phyloP scores from a whole-genome alignment of 2,329 filamentous ascomycete genomes.

The Colletotrichum phormii region DNA sequence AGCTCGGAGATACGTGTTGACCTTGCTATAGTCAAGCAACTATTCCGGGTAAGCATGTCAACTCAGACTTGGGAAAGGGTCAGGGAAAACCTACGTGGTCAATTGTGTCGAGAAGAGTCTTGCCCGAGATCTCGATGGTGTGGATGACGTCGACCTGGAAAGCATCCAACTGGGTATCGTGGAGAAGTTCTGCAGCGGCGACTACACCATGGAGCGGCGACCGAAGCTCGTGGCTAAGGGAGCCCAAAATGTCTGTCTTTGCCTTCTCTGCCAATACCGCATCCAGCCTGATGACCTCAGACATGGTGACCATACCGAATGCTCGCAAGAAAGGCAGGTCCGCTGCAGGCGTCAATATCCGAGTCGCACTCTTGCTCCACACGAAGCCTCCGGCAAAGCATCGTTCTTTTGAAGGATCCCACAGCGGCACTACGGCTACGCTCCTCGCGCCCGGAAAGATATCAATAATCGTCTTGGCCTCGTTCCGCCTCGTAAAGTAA shows the following conservation, averaged over 20 bases:
- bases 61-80: fast-evolving
- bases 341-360: slow-evolving; percentile 38
- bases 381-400: slow-evolving; percentile 55
- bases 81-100: slow-evolving; percentile 50
- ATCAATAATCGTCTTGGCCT: slow-evolving; percentile 47
- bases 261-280: slow-evolving; percentile 50
- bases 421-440: slow-evolving; percentile 50
- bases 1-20: slow-evolving; percentile 50
- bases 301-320: slow-evolving; percentile 66
- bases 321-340: slow-evolving; percentile 54
- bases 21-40: slow-evolving; percentile 63
- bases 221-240: slow-evolving; percentile 67
- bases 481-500: slow-evolving; percentile 39
- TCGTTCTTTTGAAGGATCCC: slow-evolving; percentile 48
- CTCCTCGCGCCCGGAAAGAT: slow-evolving; percentile 54
- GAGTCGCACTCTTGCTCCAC: slow-evolving; percentile 50
- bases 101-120: slow-evolving; percentile 61
- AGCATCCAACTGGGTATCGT: slow-evolving; percentile 55
- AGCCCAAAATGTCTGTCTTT: slow-evolving; percentile 67
- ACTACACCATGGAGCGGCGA: slow-evolving; percentile 69
- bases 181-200: slow-evolving; percentile 61
- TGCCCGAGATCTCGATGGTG: slow-evolving; percentile 61
- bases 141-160: slow-evolving; percentile 57
- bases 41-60: background rate
- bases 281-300: slow-evolving; percentile 61